Evolutionary conservation across 495 filamentous ascomycete genomes (phyloP).

Genomic region (Lepraria neglecta): DNA sequence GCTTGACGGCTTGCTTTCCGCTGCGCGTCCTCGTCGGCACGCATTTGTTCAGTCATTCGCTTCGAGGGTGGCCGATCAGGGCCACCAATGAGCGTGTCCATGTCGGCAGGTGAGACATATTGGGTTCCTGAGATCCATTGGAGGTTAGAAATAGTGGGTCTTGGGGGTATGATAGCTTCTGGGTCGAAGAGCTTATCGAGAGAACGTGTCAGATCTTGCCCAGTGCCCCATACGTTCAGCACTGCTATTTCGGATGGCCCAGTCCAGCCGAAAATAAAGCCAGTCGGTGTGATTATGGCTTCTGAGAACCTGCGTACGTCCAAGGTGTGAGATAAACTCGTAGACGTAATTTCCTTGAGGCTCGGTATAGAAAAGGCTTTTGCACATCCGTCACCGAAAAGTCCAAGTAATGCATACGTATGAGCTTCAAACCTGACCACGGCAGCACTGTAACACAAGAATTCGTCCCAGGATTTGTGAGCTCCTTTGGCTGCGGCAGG

Average conservation of each 20-base stretch:
- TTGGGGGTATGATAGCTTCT: conserved; percentile 59
- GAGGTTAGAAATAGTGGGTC: conserved; percentile 92
- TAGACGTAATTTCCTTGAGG: conserved; percentile 75
- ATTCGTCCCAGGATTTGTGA: conserved; percentile 77
- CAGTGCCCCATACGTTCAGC: conserved; percentile 73
- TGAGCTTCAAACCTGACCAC: conserved; percentile 65
- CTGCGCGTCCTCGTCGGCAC: conserved; percentile 51
- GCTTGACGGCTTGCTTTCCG: conserved; percentile 42
- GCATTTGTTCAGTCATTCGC: conserved; percentile 64
- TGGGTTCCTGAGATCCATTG: conserved; percentile 97
- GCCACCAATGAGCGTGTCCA: conserved; percentile 87
- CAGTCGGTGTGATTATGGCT: conserved; percentile 62
- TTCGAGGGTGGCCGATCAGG: conserved; percentile 76
- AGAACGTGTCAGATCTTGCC: conserved; percentile 47
- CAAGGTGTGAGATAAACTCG: conserved; percentile 53
- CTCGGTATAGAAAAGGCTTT: conserved; percentile 79
- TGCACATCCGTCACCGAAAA: conserved; percentile 73
- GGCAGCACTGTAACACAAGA: conserved; percentile 67
- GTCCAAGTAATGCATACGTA: conserved; percentile 69
- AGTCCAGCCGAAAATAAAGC: conserved; percentile 81
- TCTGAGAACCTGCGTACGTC: conserved; percentile 66
- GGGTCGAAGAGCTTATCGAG: conserved; percentile 75
- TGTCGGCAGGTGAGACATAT: conserved; percentile 79
- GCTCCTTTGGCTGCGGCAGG: conserved; percentile 80
- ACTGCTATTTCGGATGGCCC: conserved; percentile 78